Evolutionary conservation across 1,284 basidiomycete species (phyloP), one percentile per base, ranked within the genome.

Genomic region (Pyrrhoderma lamaoense): DNA sequence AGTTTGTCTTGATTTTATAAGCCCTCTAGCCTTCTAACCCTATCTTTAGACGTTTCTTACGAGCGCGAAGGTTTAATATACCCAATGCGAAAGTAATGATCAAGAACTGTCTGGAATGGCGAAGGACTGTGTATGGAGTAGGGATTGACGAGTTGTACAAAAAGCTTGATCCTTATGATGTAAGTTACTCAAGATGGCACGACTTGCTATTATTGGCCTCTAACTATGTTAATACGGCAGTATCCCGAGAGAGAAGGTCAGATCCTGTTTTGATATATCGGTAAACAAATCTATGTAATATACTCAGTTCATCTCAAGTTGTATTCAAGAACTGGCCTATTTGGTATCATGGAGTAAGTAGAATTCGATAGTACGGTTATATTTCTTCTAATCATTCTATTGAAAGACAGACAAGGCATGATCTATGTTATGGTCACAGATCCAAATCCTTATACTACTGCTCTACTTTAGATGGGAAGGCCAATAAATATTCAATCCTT

Each of bases 271-370:
- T 31, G 11, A 5, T 31, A 31, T 11, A 5, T 31, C 11, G 5
- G 27, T 31, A 31, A 31, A n/a, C n/a, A n/a, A 5, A 31, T 31
- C 27, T 31, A 11, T 31, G 7, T 31, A 5, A 31, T 11, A 31
- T 5, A 5, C 5, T 31, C 27, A 31, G 11, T 11, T 11, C 11
- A 5, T 5, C 27, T 31, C 71, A 77, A 48, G 71, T 74, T 3
- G 76, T 87, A 11, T 85, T 85, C 58, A 75, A 82, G 48, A 78
- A 76, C 54, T 87, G 84, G 84, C 83, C 82, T 3, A 75, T 86
- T 67, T 85, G 68, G 55, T 85, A 84, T 58, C 84, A 87, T 63
- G 85, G 85, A 69, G 82, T 77, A 48, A 37, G 70, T 45, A 31
- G 7, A 16, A n/a, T n/a, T n/a, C n/a, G n/a, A n/a, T 16, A 38